Conservation (phyloP, 805 yeast genomes). For the Candida stauntonica region DNA sequence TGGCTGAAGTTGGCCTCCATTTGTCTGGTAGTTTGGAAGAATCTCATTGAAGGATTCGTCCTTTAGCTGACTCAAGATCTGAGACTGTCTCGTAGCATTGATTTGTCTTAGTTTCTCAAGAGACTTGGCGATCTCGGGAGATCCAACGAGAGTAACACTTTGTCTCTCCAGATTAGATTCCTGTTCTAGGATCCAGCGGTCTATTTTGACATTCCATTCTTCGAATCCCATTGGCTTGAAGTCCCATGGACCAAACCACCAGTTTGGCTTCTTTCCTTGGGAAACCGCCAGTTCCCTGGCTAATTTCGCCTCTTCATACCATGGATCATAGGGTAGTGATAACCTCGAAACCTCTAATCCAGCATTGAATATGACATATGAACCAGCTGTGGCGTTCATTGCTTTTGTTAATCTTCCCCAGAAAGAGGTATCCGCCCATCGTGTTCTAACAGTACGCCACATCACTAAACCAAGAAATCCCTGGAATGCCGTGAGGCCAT, state of each 20-base stretch:
- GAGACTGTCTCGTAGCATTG: constrained; percentile 19
- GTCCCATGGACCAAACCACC: constrained; percentile 67
- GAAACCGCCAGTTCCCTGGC: constrained; percentile 43
- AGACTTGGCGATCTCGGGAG: constrained; percentile 17
- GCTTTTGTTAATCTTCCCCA: constrained; percentile 29
- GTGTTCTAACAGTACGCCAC: constrained; percentile 22
- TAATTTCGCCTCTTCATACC: constrained; percentile 61
- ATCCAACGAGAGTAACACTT: constrained; percentile 9
- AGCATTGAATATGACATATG: constrained; percentile 46
- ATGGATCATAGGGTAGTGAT: constrained; percentile 53
- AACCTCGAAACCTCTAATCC: constrained; percentile 54
- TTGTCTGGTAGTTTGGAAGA: constrained; percentile 17
- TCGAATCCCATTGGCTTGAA: constrained; percentile 46
- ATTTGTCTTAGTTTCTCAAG: constrained; percentile 13
- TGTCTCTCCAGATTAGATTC: constrained; percentile 14
- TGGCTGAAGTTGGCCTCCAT: constrained; percentile 4
- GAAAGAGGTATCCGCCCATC: constrained; percentile 25
- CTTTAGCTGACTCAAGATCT: constrained; percentile 19
- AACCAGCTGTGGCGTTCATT: constrained; percentile 37
- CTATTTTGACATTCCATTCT: constrained; percentile 31
- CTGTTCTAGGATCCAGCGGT: constrained; percentile 23
- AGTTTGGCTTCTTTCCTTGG: constrained; percentile 43
- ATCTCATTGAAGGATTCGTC: constrained; percentile 16
- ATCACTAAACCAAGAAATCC: constrained; percentile 41
- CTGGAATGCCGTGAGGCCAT: constrained; percentile 49